Conservation (phyloP, 2,329 filamentous ascomycete genomes). For the Fusarium sp. region DNA sequence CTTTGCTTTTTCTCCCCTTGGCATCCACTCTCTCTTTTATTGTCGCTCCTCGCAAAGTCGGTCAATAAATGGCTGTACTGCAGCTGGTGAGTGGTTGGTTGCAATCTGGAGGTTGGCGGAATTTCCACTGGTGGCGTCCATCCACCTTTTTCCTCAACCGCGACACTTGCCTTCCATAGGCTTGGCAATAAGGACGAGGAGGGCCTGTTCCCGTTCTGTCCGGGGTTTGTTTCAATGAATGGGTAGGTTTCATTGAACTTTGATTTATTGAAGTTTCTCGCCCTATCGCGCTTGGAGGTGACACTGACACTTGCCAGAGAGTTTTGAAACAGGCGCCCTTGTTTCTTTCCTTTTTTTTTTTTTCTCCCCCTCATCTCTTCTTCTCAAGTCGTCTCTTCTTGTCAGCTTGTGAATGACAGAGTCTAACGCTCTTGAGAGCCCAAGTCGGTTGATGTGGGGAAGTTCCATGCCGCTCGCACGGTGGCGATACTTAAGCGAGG, state of each 20-base stretch:
- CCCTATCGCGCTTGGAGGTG: neutral
- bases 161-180: neutral
- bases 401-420: conserved; percentile 22
- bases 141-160: neutral
- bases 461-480: conserved; percentile 27
- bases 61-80: conserved; percentile 15
- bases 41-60: conserved; percentile 2
- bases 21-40: conserved; percentile 3
- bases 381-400: neutral
- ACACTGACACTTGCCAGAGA: neutral
- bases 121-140: conserved; percentile 13
- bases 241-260: neutral
- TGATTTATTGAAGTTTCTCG: neutral
- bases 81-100: neutral
- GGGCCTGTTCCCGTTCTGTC: neutral
- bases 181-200: neutral
- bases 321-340: conserved; percentile 8
- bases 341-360: conserved; percentile 11
- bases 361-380: conserved; percentile 2
- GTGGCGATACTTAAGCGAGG: conserved; percentile 35
- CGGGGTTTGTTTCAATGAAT: neutral
- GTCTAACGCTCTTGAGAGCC: conserved; percentile 24
- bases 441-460: conserved; percentile 40
- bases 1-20: neutral
- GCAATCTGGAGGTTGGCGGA: neutral